These are phyloP conservation scores for Telopea speciosissima DNA, from an alignment of 177 flowering plant genomes.

Conservation along the genomic window DNA sequence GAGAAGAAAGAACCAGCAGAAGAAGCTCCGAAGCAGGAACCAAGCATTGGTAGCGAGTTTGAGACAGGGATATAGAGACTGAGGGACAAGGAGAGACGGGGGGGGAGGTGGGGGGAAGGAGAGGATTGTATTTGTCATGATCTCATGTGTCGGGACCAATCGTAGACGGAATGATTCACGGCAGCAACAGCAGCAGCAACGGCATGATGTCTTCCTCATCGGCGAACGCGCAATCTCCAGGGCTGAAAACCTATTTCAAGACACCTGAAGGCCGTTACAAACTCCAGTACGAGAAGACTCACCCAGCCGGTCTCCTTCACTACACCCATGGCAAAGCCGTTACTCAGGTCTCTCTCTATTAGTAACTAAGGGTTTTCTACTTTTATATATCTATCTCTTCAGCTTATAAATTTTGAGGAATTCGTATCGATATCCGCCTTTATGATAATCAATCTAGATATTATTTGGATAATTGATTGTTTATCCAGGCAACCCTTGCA, in stretches of 20 bases:
- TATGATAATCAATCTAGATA: too few species aligned
- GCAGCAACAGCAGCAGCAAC: slow-evolving; percentile 43
- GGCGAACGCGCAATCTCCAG: slow-evolving; percentile 47
- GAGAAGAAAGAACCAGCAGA: neutral
- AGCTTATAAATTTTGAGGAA: neutral
- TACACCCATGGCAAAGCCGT: slow-evolving; percentile 78
- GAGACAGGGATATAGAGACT: too few species aligned
- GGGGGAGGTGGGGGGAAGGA: neutral
- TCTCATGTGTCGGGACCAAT: slow-evolving; percentile 23
- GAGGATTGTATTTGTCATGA: slow-evolving; percentile 26
- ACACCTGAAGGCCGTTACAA: slow-evolving; percentile 95
- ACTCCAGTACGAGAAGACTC: slow-evolving; percentile 86
- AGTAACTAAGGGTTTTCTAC: too few species aligned
- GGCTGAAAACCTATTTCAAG: slow-evolving; percentile 89
- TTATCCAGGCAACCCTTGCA: slow-evolving; percentile 70
- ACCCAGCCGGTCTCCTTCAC: slow-evolving; percentile 76
- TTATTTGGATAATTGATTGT: neutral
- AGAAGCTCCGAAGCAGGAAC: neutral
- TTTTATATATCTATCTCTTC: neutral
- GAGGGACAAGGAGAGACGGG: neutral
- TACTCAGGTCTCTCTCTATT: slow-evolving; percentile 51
- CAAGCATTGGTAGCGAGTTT: neutral
- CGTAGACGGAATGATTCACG: slow-evolving; percentile 14
- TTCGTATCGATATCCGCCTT: neutral
- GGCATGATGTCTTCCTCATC: slow-evolving; percentile 53